A percentile compares a stretch with the other conserved stretches of the same genome.
These are phyloP conservation scores for Samsoniella hepiali DNA, from an alignment of 2,329 filamentous ascomycete species.

Conservation along the genomic window DNA sequence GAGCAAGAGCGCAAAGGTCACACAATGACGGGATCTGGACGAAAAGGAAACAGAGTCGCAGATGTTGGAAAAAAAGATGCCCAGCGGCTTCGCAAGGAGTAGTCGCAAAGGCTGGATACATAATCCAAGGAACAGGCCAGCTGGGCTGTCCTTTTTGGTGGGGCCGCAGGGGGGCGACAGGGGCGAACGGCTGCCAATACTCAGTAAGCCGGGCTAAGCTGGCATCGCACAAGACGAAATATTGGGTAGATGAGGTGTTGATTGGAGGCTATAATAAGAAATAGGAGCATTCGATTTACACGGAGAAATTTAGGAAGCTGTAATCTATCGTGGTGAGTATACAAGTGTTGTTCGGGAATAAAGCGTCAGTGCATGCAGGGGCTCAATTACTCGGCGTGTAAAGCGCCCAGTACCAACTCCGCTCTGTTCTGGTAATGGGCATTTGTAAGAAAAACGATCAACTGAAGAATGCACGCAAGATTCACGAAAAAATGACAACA, in stretches of 20 bases:
- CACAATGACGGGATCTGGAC: not conserved
- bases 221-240: not conserved
- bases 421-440: not conserved
- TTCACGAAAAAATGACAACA: not conserved
- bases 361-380: not conserved
- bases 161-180: conserved; percentile 6
- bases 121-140: conserved; percentile 6
- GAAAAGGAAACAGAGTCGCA: not conserved
- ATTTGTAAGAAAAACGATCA: not conserved
- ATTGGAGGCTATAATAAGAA: too few species aligned
- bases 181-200: not conserved
- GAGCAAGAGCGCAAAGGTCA: not conserved
- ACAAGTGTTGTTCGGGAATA: not conserved
- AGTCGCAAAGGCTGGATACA: conserved; percentile 8
- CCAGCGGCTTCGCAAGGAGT: conserved; percentile 3
- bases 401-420: not conserved
- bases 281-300: too few species aligned
- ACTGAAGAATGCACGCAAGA: not conserved
- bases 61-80: not conserved
- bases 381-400: not conserved
- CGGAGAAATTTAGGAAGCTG: too few species aligned
- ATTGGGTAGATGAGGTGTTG: not conserved
- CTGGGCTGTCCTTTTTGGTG: conserved; percentile 6
- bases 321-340: not conserved
- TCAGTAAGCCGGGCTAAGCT: not conserved